These are phyloP conservation scores for Marchantia polymorpha DNA, from an alignment of 225 moss, liverwort and hornwort species.

Conservation along the genomic window DNA sequence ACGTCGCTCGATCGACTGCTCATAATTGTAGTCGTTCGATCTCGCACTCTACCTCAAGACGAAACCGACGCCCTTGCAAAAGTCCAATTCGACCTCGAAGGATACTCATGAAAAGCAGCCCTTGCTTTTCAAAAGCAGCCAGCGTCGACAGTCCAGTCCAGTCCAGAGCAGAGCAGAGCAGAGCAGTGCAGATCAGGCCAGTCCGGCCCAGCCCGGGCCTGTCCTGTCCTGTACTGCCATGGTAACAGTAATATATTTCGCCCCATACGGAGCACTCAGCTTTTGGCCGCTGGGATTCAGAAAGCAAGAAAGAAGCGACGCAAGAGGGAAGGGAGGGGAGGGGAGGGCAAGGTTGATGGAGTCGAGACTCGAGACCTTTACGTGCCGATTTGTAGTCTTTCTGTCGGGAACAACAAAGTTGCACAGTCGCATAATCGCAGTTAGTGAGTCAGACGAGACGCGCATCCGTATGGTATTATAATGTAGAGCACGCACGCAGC, in stretches of 20 bases:
- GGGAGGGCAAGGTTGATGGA: neutral
- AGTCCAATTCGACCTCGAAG: neutral
- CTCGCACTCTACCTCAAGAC: neutral
- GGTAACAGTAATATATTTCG: too few relatives aligned
- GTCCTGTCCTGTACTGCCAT: too few relatives aligned
- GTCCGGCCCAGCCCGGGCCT: too few relatives aligned
- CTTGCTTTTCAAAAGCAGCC: neutral
- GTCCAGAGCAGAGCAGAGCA: too few relatives aligned
- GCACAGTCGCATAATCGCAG: neutral
- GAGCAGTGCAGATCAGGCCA: too few relatives aligned
- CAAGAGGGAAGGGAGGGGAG: neutral
- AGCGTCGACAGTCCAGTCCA: neutral
- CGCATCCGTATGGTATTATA: neutral
- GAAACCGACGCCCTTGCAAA: neutral
- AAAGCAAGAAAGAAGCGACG: neutral
- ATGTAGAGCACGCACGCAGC: neutral
- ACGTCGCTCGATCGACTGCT: neutral
- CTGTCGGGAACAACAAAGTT: conserved; percentile 9
- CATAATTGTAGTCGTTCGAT: neutral
- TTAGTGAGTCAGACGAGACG: neutral
- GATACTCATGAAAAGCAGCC: neutral
- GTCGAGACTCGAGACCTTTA: neutral
- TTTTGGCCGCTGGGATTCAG: too few relatives aligned
- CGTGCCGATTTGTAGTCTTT: conserved; percentile 18
- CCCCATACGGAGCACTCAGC: too few relatives aligned